These are phyloP conservation scores for Schizosaccharomyces versatilis DNA, from an alignment of 1,139 yeast species.

Conservation along the genomic window DNA sequence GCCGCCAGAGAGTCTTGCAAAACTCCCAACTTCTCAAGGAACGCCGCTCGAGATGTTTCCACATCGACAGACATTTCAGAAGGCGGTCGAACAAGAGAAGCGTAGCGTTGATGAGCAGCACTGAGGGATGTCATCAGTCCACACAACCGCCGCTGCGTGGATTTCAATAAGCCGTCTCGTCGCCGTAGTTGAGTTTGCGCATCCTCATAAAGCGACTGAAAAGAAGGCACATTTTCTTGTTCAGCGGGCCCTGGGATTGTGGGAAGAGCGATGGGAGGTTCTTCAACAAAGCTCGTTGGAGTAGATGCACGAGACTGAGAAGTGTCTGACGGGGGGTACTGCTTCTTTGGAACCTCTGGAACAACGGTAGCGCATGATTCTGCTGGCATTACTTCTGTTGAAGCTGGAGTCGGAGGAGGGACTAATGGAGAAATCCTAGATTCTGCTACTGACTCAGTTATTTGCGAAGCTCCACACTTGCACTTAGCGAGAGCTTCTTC, in stretches of 20 bases:
- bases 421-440: no score
- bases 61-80: no score
- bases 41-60: background rate
- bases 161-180: background rate
- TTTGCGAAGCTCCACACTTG: background rate
- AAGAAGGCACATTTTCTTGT: background rate
- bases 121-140: background rate
- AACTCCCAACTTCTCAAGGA: background rate
- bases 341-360: no score
- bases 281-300: no score
- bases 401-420: no score
- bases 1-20: background rate
- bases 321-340: no score
- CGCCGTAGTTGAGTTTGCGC: background rate
- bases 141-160: background rate
- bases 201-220: background rate
- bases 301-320: no score
- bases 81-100: background rate
- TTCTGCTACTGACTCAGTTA: no score
- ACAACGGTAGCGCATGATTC: no score
- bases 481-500: constrained; percentile 23
- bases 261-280: no score
- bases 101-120: background rate
- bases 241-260: no score
- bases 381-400: no score